Evolutionary conservation across 306 rosid genomes (phyloP).

Genomic region (Urtica urens): DNA sequence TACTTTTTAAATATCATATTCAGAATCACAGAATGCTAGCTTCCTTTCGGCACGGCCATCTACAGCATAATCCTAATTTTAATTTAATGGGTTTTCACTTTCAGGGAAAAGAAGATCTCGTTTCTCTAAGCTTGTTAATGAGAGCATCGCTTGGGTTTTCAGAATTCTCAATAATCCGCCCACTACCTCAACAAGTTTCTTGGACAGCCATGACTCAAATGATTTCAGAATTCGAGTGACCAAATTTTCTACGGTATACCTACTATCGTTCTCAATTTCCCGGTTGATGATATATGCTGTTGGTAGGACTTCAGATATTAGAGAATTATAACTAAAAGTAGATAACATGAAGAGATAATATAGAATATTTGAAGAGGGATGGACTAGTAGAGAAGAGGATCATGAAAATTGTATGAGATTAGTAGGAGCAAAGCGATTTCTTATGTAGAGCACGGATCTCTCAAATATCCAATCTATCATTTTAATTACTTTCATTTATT

Average conservation of each 20-base stretch:
- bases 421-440: too few relatives aligned
- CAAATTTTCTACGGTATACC: constrained; percentile 50
- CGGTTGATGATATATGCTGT: constrained; percentile 8
- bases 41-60: constrained; percentile 24
- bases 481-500: too few relatives aligned
- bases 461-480: too few relatives aligned
- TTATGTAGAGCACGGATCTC: too few relatives aligned
- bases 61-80: constrained; percentile 21
- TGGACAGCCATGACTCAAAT: constrained; percentile 28
- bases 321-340: too few relatives aligned
- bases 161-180: constrained; percentile 28
- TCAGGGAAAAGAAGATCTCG: constrained; percentile 59
- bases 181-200: constrained; percentile 22
- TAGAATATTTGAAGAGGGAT: too few relatives aligned
- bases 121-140: constrained; percentile 51
- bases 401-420: too few relatives aligned
- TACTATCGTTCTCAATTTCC: constrained; percentile 13
- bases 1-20: constrained; percentile 16
- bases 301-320: too few relatives aligned
- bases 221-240: constrained; percentile 61
- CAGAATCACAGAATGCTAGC: constrained; percentile 18
- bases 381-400: too few relatives aligned
- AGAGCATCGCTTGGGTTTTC: constrained; percentile 56
- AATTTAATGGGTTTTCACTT: constrained; percentile 19
- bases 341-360: too few relatives aligned